Percentiles rank a stretch among this genome's conserved stretches.
phyloP scores from a whole-genome alignment of 306 rosid species.

The Acmispon strigosus region DNA sequence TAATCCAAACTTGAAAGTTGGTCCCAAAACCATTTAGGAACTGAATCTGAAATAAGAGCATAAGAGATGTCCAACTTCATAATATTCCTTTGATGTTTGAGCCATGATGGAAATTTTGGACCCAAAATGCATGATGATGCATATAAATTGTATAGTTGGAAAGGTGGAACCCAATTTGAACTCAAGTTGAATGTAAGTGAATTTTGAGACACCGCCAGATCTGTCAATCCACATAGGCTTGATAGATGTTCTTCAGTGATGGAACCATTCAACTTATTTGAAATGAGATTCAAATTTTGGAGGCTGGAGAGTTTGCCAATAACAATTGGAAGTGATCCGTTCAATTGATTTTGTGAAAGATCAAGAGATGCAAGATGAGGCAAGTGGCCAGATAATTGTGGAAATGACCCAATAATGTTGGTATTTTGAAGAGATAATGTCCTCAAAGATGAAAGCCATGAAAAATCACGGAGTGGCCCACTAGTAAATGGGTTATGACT shows the following conservation, averaged over 20 bases:
- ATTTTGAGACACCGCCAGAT: background rate
- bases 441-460: background rate
- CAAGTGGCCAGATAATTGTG: background rate
- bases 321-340: background rate
- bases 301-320: slow-evolving; percentile 20
- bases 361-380: background rate
- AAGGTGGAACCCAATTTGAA: slow-evolving; percentile 22
- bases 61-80: background rate
- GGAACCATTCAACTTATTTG: slow-evolving; percentile 1
- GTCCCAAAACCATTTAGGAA: slow-evolving; percentile 16
- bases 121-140: slow-evolving; percentile 16
- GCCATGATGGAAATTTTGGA: slow-evolving; percentile 33
- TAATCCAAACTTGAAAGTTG: no score
- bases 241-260: background rate
- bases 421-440: background rate
- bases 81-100: slow-evolving; percentile 15
- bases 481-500: background rate
- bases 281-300: accelerated
- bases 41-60: background rate
- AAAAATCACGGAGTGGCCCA: background rate
- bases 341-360: background rate
- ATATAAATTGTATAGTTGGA: background rate
- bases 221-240: background rate
- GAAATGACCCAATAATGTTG: background rate
- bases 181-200: slow-evolving; percentile 12